Conservation (phyloP, 805 yeast species). For the Lachancea waltii region DNA sequence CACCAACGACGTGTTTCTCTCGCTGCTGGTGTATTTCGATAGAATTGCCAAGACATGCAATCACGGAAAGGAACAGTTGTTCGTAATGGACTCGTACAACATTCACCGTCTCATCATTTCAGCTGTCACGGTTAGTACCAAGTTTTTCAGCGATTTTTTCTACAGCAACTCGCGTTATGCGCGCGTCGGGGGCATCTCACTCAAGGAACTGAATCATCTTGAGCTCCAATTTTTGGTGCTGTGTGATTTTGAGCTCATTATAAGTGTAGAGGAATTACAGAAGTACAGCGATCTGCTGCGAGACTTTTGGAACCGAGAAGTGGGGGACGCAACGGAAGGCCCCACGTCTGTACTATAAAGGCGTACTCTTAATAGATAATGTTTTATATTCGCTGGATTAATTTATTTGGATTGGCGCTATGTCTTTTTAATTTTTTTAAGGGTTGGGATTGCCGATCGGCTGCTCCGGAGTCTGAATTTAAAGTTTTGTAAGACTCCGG, state of each 20-base stretch:
- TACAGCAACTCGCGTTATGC: conserved; percentile 93
- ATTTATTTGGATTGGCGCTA: no score
- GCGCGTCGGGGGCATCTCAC: conserved; percentile 89
- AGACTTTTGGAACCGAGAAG: conserved; percentile 74
- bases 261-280: conserved; percentile 84
- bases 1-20: conserved; percentile 92
- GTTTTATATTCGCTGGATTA: no score
- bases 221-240: conserved; percentile 83
- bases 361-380: no score
- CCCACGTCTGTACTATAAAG: neutral
- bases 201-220: conserved; percentile 85
- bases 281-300: conserved; percentile 80
- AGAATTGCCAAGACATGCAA: conserved; percentile 69
- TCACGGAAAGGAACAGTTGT: conserved; percentile 43
- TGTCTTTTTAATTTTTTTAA: no score
- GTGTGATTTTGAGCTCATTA: conserved; percentile 80
- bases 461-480: no score
- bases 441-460: no score
- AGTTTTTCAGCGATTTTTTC: conserved; percentile 89
- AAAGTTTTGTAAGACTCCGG: no score
- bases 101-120: conserved; percentile 90
- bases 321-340: conserved; percentile 1
- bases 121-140: conserved; percentile 92
- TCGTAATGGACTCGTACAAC: conserved; percentile 93
- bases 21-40: conserved; percentile 88